Conservation (phyloP, 208 protist genomes). For the Trypanosoma caninum region DNA sequence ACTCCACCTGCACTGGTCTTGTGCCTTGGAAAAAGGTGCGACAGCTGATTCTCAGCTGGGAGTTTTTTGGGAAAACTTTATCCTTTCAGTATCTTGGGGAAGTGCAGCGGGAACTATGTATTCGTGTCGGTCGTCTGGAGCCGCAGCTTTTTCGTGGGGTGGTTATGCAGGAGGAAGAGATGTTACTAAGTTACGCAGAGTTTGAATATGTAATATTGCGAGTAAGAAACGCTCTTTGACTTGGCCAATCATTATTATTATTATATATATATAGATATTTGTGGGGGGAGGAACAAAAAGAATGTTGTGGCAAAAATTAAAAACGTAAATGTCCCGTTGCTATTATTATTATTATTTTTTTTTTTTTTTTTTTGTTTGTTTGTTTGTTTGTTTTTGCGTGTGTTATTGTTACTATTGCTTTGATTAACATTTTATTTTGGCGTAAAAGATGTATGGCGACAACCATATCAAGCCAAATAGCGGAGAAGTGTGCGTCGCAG, state of each 20-base stretch:
- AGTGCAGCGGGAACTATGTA: conserved; percentile 57
- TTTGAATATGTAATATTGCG: conserved; percentile 70
- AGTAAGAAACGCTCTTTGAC: conserved; percentile 44
- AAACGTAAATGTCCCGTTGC: too few species aligned
- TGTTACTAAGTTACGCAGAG: conserved; percentile 52
- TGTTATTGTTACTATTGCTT: background rate
- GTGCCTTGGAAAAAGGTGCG: conserved; percentile 70
- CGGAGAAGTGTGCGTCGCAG: conserved; percentile 26
- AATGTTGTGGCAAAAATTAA: too few species aligned
- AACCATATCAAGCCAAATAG: conserved; percentile 34
- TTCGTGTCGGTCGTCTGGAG: conserved; percentile 40
- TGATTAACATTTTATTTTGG: too few species aligned
- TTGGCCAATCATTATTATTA: background rate
- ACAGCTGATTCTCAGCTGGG: conserved; percentile 48
- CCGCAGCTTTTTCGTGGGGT: conserved; percentile 54
- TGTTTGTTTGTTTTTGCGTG: conserved; percentile 1
- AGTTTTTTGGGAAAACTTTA: conserved; percentile 41
- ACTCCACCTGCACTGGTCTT: conserved; percentile 84
- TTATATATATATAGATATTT: too few species aligned
- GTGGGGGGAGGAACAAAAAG: too few species aligned
- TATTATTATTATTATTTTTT: background rate
- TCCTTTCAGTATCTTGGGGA: conserved; percentile 54
- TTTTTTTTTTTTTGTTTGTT: background rate
- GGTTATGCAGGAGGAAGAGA: conserved; percentile 63
- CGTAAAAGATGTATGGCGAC: conserved; percentile 6